phyloP scores from a whole-genome alignment of 805 yeast species.

The Lipomyces chichibuensis region DNA sequence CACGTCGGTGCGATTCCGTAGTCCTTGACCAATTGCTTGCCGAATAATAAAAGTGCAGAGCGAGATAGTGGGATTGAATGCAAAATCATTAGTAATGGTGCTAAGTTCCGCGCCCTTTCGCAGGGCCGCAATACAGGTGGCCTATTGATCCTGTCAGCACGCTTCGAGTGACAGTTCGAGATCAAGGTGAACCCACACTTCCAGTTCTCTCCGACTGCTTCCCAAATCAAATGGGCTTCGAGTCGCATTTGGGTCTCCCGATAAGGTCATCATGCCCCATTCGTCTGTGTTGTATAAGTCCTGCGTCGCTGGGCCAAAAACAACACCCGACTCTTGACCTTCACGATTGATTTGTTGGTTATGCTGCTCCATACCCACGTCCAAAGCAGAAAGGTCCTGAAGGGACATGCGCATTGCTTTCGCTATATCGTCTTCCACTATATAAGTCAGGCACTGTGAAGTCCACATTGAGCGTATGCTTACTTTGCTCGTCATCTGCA shows the following conservation, averaged over 20 bases:
- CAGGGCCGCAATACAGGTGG: conserved; percentile 22
- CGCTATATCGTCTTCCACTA: conserved; percentile 29
- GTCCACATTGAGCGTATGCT: background rate
- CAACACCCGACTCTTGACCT: conserved; percentile 36
- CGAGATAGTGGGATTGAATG: conserved; percentile 44
- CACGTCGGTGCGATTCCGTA: conserved; percentile 41
- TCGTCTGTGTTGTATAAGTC: conserved; percentile 35
- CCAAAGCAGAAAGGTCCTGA: conserved; percentile 22
- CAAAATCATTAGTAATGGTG: conserved; percentile 40
- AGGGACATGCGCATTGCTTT: conserved; percentile 33
- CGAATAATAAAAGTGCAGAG: conserved; percentile 38
- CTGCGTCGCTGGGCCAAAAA: conserved; percentile 38
- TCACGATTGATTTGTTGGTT: background rate
- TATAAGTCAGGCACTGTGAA: background rate
- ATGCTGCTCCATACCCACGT: conserved; percentile 5
- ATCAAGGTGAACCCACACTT: conserved; percentile 1
- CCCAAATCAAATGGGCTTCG: background rate
- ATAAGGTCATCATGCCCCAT: conserved; percentile 37
- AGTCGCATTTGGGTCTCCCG: background rate
- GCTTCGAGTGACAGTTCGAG: background rate
- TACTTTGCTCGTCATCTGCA: conserved; percentile 19
- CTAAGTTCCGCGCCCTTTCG: conserved; percentile 27
- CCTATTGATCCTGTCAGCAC: conserved; percentile 1
- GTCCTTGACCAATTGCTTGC: conserved; percentile 35
- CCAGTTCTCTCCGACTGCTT: conserved; percentile 9